phyloP scores from a whole-genome alignment of 2,329 filamentous ascomycete species.

The Pseudogymnoascus sp. region DNA sequence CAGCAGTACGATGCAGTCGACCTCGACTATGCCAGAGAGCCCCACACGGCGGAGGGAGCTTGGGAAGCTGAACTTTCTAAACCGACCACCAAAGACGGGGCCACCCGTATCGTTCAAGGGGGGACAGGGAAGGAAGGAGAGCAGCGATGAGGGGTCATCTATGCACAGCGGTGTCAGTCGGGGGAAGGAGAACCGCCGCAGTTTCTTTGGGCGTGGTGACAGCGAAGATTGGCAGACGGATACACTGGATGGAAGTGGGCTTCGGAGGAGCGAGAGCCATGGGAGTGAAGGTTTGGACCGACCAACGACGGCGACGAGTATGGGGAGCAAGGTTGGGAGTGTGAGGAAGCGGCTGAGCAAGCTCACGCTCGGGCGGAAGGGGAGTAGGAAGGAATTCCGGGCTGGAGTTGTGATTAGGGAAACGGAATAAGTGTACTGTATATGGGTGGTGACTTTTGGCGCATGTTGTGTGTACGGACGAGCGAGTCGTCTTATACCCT shows the following conservation, averaged over 20 bases:
- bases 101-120: neutral
- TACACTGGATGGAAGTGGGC: slow-evolving; percentile 7
- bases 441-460: neutral
- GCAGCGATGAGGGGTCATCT: slow-evolving; percentile 11
- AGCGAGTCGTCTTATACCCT: neutral
- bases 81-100: neutral
- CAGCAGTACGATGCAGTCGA: slow-evolving; percentile 19
- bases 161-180: slow-evolving; percentile 1
- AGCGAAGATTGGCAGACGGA: slow-evolving; percentile 8
- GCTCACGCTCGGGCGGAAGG: slow-evolving; percentile 30
- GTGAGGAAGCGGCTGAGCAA: slow-evolving; percentile 28
- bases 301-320: slow-evolving; percentile 18
- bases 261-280: neutral
- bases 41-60: neutral
- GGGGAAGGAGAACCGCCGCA: slow-evolving; percentile 19
- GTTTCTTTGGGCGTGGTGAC: slow-evolving; percentile 17
- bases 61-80: neutral
- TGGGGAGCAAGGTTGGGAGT: slow-evolving; percentile 26
- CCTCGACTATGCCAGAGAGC: neutral
- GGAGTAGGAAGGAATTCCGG: slow-evolving; percentile 27
- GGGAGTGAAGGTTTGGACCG: slow-evolving; percentile 10
- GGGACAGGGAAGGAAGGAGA: slow-evolving; percentile 12
- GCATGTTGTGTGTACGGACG: neutral
- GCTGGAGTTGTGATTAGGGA: slow-evolving; percentile 25
- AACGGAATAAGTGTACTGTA: slow-evolving; percentile 1